phyloP scores from a whole-genome alignment of 345 rosid genomes.

The Populus tremula region DNA sequence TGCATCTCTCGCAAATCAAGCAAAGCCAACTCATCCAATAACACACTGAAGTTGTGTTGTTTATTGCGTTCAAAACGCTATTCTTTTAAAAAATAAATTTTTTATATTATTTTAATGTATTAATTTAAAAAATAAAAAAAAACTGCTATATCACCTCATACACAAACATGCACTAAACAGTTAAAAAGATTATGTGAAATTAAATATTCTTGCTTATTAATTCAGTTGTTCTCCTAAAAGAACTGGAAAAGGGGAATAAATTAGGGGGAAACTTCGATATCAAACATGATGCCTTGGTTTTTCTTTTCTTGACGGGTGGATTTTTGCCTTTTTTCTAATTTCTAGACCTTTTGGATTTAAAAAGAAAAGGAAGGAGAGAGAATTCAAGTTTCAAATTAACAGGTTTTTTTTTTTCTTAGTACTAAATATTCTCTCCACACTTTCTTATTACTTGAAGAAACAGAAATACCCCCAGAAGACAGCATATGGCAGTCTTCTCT shows the following conservation, averaged over 20 bases:
- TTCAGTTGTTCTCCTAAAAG: too few relatives aligned
- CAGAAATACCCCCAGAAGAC: not conserved
- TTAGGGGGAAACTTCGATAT: not conserved
- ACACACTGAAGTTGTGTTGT: too few relatives aligned
- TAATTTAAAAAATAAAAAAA: too few relatives aligned
- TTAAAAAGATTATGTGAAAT: not conserved
- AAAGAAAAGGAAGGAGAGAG: not conserved
- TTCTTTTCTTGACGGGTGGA: too few relatives aligned
- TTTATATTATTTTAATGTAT: too few relatives aligned
- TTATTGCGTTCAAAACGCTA: too few relatives aligned
- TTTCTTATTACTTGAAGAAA: slow-evolving; percentile 1
- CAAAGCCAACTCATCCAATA: not conserved
- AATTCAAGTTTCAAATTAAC: not conserved
- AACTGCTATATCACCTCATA: too few relatives aligned
- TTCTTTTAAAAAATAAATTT: too few relatives aligned
- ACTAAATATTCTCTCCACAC: not conserved
- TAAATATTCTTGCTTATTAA: not conserved
- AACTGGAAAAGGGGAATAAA: not conserved
- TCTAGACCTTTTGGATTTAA: not conserved
- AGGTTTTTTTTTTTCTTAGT: not conserved
- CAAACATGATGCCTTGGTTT: not conserved
- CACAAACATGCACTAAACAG: too few relatives aligned
- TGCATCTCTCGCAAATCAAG: not conserved
- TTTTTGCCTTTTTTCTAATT: not conserved
- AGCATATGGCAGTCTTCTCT: not conserved